These are phyloP conservation scores for Fraxinus excelsior DNA, from an alignment of 257 asterid genomes.

Conservation along the genomic window DNA sequence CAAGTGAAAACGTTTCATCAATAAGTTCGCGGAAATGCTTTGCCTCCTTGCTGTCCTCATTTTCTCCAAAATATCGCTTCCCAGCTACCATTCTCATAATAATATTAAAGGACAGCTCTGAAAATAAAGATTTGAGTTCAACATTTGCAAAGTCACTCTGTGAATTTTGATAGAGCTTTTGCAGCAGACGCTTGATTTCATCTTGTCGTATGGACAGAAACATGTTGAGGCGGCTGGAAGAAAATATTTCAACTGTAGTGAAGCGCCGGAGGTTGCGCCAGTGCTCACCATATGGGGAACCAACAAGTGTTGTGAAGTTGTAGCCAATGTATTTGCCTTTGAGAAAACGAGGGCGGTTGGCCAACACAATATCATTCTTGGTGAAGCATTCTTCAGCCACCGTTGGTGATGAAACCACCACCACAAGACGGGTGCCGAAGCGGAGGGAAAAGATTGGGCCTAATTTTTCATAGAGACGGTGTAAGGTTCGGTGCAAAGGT, in stretches of 20 bases:
- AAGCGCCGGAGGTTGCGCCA: constrained; percentile 67
- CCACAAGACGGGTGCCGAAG: constrained; percentile 47
- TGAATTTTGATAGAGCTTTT: constrained; percentile 20
- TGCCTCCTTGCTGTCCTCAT: constrained; percentile 39
- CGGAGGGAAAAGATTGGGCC: constrained; percentile 64
- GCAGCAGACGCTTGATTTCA: constrained; percentile 32
- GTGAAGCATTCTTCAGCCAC: constrained; percentile 65
- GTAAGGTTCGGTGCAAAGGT: constrained; percentile 46
- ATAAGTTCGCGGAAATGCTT: constrained; percentile 38
- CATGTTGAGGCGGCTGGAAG: constrained; percentile 48
- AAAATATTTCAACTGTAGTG: constrained; percentile 42
- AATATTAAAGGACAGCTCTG: constrained; percentile 44
- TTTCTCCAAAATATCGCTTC: constrained; percentile 53
- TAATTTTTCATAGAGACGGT: constrained; percentile 34
- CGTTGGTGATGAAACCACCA: constrained; percentile 49
- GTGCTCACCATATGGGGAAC: constrained; percentile 54
- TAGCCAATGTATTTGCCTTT: constrained; percentile 52
- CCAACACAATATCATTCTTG: constrained; percentile 50
- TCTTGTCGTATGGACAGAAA: constrained; percentile 41
- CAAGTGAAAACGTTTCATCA: constrained; percentile 23
- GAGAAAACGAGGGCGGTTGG: constrained; percentile 50
- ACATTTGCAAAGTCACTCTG: constrained; percentile 26
- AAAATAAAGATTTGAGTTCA: constrained; percentile 31
- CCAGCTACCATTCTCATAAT: constrained; percentile 74
- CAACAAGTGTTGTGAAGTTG: constrained; percentile 32